phyloP scores from a whole-genome alignment of 208 protist genomes.

The Phytomonas francai region DNA sequence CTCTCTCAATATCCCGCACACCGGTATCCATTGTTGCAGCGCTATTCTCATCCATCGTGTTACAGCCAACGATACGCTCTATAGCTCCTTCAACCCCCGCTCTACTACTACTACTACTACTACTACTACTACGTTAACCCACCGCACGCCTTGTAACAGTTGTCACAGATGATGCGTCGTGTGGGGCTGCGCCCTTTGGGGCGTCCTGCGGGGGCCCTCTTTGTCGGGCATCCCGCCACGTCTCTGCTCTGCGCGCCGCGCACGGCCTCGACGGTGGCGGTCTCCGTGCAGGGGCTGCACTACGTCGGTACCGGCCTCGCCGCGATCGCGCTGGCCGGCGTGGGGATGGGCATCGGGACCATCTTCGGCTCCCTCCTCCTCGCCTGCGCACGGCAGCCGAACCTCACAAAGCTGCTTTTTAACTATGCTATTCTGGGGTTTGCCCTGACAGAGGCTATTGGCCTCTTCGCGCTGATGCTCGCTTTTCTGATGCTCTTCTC shows the following conservation, averaged over 20 bases:
- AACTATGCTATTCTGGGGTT: constrained; percentile 83
- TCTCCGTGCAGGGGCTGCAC: constrained; percentile 66
- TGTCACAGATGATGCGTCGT: constrained; percentile 72
- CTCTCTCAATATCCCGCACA: not conserved
- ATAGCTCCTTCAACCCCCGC: no score
- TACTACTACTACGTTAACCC: no score
- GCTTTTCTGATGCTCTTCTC: constrained; percentile 88
- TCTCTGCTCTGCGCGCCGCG: no score
- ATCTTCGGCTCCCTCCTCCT: constrained; percentile 68
- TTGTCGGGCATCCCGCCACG: no score
- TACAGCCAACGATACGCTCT: no score
- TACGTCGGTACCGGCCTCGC: constrained; percentile 74
- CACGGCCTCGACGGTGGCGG: constrained; percentile 49
- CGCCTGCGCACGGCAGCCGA: constrained; percentile 66
- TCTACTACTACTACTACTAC: no score
- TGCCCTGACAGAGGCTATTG: constrained; percentile 81
- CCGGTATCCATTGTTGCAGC: constrained; percentile 2
- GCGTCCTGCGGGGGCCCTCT: no score
- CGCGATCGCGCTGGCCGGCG: constrained; percentile 62
- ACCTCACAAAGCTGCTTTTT: constrained; percentile 74
- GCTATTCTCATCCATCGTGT: not conserved
- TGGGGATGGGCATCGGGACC: constrained; percentile 59
- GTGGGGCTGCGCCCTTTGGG: no score
- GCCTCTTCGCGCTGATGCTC: constrained; percentile 79
- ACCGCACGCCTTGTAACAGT: no score